phyloP scores from a whole-genome alignment of 2,329 filamentous ascomycete genomes.

The Curvularia lunata region DNA sequence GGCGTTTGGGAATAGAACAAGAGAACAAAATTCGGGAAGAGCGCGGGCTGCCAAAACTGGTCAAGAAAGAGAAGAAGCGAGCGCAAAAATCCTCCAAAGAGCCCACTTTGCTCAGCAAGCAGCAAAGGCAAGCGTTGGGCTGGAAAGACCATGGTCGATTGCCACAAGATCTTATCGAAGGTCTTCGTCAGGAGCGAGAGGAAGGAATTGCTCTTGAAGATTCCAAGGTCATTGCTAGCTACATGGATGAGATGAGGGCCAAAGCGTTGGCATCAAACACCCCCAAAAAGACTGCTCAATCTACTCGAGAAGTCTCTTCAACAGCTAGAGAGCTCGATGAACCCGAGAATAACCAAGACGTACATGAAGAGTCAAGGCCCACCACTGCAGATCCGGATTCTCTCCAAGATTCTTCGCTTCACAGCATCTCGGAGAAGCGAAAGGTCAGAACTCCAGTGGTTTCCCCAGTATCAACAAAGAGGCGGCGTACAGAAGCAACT shows the following conservation, averaged over 20 bases:
- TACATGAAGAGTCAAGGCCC: background rate
- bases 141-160: conserved; percentile 35
- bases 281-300: conserved; percentile 3
- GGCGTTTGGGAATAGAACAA: conserved; percentile 31
- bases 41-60: conserved; percentile 26
- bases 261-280: conserved; percentile 3
- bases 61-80: conserved; percentile 25
- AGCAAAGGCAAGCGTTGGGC: conserved; percentile 34
- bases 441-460: conserved; percentile 1
- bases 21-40: conserved; percentile 35
- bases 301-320: background rate
- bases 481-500: conserved; percentile 5
- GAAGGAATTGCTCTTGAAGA: conserved; percentile 27
- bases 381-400: background rate
- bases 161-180: conserved; percentile 34
- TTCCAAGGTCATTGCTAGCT: conserved; percentile 21
- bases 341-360: background rate
- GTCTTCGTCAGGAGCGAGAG: conserved; percentile 31
- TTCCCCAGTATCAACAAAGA: conserved; percentile 9
- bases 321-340: background rate
- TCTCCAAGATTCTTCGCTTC: background rate
- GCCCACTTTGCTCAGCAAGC: conserved; percentile 31
- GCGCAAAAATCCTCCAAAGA: conserved; percentile 22
- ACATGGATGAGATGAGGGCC: conserved; percentile 16
- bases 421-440: conserved; percentile 11